Conservation (phyloP, 116 monocot genomes). For the Posidonia oceanica region DNA sequence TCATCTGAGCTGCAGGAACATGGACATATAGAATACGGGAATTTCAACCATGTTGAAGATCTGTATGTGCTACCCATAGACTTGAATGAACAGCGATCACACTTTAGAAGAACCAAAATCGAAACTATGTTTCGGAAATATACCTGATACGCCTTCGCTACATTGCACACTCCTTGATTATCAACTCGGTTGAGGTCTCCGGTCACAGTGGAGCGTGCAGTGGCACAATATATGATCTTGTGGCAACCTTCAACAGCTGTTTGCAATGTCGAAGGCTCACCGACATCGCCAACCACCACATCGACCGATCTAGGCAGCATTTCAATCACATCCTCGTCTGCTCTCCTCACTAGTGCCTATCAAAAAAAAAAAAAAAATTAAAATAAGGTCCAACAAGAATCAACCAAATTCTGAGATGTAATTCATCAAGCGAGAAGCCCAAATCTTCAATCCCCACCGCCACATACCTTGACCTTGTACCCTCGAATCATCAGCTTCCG, state of each 20-base stretch:
- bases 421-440: background rate
- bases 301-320: slow-evolving; percentile 88
- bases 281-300: slow-evolving; percentile 84
- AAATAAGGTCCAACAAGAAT: background rate
- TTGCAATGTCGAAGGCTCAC: slow-evolving; percentile 60
- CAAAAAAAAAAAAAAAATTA: background rate
- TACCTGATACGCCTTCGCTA: slow-evolving; percentile 88
- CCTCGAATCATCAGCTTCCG: slow-evolving; percentile 95
- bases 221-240: slow-evolving; percentile 97
- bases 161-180: slow-evolving; percentile 75
- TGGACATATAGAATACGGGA: too few species aligned
- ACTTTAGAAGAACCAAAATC: background rate
- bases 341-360: slow-evolving; percentile 85
- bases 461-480: slow-evolving; percentile 82
- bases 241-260: slow-evolving; percentile 73
- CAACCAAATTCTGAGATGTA: background rate
- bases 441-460: too few species aligned
- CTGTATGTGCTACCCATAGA: background rate
- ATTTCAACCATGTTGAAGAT: too few species aligned
- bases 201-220: slow-evolving; percentile 86
- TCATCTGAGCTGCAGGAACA: too few species aligned
- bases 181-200: slow-evolving; percentile 93
- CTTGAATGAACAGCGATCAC: background rate
- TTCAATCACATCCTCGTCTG: slow-evolving; percentile 67
- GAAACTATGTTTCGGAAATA: background rate